Evolutionary conservation across 1,139 yeast species (phyloP).

Genomic region (Yamadazyma sp.): DNA sequence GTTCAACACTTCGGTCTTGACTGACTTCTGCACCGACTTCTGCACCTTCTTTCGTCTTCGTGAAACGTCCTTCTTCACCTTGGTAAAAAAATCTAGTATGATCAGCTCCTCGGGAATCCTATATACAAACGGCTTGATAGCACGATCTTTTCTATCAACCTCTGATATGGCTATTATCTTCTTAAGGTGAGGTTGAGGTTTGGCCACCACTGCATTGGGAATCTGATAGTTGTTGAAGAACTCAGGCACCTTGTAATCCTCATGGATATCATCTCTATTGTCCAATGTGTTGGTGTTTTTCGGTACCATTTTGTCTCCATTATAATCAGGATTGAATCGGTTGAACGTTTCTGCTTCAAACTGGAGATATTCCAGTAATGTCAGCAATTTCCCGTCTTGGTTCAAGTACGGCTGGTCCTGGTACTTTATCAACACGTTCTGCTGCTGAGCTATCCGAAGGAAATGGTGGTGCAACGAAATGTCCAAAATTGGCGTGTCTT

Average conservation of each 20-base stretch:
- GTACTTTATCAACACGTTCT: slow-evolving; percentile 60
- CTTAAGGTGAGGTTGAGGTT: slow-evolving; percentile 26
- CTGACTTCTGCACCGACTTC: slow-evolving; percentile 4
- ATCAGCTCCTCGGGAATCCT: slow-evolving; percentile 73
- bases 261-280: slow-evolving; percentile 23
- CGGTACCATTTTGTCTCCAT: slow-evolving; percentile 15
- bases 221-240: slow-evolving; percentile 40
- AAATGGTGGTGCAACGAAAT: slow-evolving; percentile 43
- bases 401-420: slow-evolving; percentile 62
- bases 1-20: slow-evolving; percentile 27
- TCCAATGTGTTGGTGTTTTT: slow-evolving; percentile 17
- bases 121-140: slow-evolving; percentile 49
- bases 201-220: slow-evolving; percentile 49
- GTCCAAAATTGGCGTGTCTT: slow-evolving; percentile 54
- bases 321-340: slow-evolving; percentile 14
- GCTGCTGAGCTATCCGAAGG: slow-evolving; percentile 38
- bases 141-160: slow-evolving; percentile 24
- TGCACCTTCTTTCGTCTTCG: slow-evolving; percentile 10
- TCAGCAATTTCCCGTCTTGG: slow-evolving; percentile 19
- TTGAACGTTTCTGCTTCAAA: slow-evolving; percentile 28
- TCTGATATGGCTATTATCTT: slow-evolving; percentile 39
- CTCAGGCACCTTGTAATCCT: slow-evolving; percentile 39
- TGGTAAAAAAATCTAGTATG: slow-evolving; percentile 69
- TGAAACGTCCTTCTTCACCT: slow-evolving; percentile 34
- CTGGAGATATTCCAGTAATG: slow-evolving; percentile 32